These are phyloP conservation scores for peach (Prunus persica) DNA, from an alignment of 306 rosid species.

Conservation along the genomic window Prunus_persica_NCBIv2 NC_034010.1:19351501-19352000, in stretches of 20 bases:
- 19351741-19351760: neutral
- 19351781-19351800: too few species aligned
- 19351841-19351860: neutral
- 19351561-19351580: neutral
- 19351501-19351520: conserved; percentile 72
- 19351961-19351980: neutral
- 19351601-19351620: neutral
- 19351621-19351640: neutral
- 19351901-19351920: neutral
- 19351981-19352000: neutral
- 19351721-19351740: neutral
- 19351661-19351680: neutral
- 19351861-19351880: neutral
- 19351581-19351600: neutral
- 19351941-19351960: neutral
- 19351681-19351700: neutral
- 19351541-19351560: neutral
- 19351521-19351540: neutral
- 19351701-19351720: neutral
- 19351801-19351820: neutral
- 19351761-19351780: too few species aligned
- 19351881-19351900: neutral
- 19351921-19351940: neutral
- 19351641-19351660: neutral
- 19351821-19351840: neutral